These are phyloP conservation scores for Annulohypoxylon nitens DNA, from an alignment of 495 filamentous ascomycete species.

Conservation along the genomic window DNA sequence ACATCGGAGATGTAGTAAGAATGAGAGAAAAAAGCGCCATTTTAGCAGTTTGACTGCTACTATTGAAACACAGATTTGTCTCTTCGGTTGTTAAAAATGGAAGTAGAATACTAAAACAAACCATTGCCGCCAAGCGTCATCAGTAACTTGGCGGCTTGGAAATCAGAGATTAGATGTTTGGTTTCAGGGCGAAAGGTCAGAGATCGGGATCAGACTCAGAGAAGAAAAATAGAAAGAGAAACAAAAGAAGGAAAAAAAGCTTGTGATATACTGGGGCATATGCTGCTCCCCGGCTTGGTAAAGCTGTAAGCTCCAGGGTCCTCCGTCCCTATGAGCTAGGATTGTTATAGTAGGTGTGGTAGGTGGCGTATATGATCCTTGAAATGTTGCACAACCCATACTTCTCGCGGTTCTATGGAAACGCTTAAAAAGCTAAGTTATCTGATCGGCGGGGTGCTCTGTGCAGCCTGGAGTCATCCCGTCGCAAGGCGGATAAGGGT, in stretches of 20 bases:
- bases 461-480: slow-evolving; percentile 1
- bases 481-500: slow-evolving; percentile 38
- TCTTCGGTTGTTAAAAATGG: slow-evolving; percentile 22
- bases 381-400: slow-evolving; percentile 5
- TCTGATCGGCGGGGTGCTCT: slow-evolving; percentile 40
- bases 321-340: slow-evolving; percentile 20
- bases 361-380: slow-evolving; percentile 13
- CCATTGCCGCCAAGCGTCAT: slow-evolving; percentile 26
- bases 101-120: slow-evolving; percentile 22
- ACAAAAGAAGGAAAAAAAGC: slow-evolving; percentile 23
- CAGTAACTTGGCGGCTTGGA: slow-evolving; percentile 23
- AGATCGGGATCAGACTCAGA: slow-evolving; percentile 4
- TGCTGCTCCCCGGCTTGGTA: slow-evolving; percentile 24
- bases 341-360: slow-evolving; percentile 1
- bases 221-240: slow-evolving; percentile 12
- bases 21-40: not conserved
- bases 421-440: slow-evolving; percentile 9
- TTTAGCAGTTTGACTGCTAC: not conserved
- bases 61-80: slow-evolving; percentile 39
- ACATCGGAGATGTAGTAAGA: slow-evolving; percentile 4
- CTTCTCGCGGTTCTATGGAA: slow-evolving; percentile 8
- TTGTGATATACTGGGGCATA: slow-evolving; percentile 30
- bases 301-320: slow-evolving; percentile 11
- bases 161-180: slow-evolving; percentile 12
- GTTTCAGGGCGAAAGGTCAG: slow-evolving; percentile 30